These are phyloP conservation scores for Leonotis leonurus DNA, from an alignment of 257 asterid species.

Conservation along the genomic window DNA sequence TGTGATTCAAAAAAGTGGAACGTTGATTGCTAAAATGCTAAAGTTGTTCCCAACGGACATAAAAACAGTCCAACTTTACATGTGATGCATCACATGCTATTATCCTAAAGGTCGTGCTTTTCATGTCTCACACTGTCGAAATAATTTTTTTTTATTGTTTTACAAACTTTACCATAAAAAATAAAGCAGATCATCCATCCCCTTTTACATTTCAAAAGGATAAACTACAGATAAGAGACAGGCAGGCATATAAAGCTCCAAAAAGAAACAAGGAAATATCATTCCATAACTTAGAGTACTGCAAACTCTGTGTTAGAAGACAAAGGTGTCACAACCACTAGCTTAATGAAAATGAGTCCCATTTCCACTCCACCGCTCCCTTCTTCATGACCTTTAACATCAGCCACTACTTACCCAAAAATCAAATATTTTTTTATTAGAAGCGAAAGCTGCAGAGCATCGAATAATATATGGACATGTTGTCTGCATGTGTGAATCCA, in stretches of 20 bases:
- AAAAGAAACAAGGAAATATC: not conserved
- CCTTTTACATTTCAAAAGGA: slow-evolving; percentile 1
- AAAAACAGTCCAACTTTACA: slow-evolving; percentile 9
- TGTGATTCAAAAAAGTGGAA: not conserved
- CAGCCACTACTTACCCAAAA: slow-evolving; percentile 17
- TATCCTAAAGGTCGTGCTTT: slow-evolving; percentile 2
- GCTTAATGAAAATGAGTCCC: slow-evolving; percentile 28
- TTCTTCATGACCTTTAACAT: slow-evolving; percentile 23
- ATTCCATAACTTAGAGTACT: slow-evolving; percentile 13
- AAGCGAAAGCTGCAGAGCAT: slow-evolving; percentile 7
- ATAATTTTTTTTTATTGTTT: too few relatives aligned
- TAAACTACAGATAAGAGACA: not conserved
- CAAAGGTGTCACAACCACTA: slow-evolving; percentile 34
- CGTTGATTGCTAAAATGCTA: not conserved
- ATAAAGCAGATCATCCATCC: not conserved
- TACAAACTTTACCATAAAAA: slow-evolving; percentile 14
- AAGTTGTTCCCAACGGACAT: not conserved
- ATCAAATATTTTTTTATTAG: not conserved
- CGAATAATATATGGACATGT: slow-evolving; percentile 15
- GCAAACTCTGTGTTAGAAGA: slow-evolving; percentile 11
- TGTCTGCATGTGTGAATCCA: slow-evolving; percentile 15
- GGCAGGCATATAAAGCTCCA: not conserved
- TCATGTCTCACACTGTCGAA: slow-evolving; percentile 1
- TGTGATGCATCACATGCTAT: slow-evolving; percentile 15
- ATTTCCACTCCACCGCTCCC: slow-evolving; percentile 15